Evolutionary conservation across 768 basidiomycete genomes (phyloP).

Genomic region (Coprinopsis sp.): DNA sequence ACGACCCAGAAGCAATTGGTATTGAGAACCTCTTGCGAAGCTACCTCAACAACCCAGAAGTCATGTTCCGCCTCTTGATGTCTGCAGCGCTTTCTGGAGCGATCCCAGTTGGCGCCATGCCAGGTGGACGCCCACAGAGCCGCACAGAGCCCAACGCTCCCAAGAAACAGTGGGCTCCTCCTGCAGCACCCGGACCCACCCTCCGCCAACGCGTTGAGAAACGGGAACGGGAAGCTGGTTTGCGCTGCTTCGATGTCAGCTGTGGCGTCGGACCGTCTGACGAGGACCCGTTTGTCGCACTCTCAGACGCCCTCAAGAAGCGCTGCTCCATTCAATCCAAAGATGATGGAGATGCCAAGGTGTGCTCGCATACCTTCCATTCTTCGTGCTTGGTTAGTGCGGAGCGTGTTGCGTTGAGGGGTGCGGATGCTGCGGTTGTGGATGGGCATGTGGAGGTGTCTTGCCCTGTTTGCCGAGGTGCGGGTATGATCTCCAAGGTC

Average conservation of each 20-base stretch:
- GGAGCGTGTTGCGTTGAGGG: constrained; percentile 60
- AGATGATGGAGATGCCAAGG: constrained; percentile 18
- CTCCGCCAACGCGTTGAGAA: constrained; percentile 71
- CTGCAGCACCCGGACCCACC: constrained; percentile 62
- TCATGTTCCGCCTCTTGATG: constrained; percentile 1
- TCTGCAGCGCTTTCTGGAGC: constrained; percentile 16
- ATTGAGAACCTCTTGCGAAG: constrained; percentile 10
- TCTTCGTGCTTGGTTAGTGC: constrained; percentile 67
- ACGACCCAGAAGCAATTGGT: neutral
- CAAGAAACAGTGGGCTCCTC: constrained; percentile 52
- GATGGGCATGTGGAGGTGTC: constrained; percentile 57
- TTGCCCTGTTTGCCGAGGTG: constrained; percentile 66
- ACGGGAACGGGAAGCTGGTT: constrained; percentile 64
- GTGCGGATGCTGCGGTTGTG: constrained; percentile 38
- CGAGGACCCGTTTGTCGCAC: constrained; percentile 51
- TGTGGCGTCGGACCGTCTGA: constrained; percentile 76
- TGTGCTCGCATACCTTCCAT: constrained; percentile 70
- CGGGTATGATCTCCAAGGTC: constrained; percentile 51
- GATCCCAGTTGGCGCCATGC: constrained; percentile 15
- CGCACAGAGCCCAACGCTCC: constrained; percentile 11
- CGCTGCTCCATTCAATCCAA: constrained; percentile 36
- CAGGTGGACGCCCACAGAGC: constrained; percentile 5
- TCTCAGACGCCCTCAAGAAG: constrained; percentile 24
- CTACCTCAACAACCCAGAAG: constrained; percentile 3
- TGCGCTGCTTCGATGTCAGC: constrained; percentile 67